Evolutionary conservation across 2,329 filamentous ascomycete genomes (phyloP).

Genomic region (Fusarium vanettenii): DNA sequence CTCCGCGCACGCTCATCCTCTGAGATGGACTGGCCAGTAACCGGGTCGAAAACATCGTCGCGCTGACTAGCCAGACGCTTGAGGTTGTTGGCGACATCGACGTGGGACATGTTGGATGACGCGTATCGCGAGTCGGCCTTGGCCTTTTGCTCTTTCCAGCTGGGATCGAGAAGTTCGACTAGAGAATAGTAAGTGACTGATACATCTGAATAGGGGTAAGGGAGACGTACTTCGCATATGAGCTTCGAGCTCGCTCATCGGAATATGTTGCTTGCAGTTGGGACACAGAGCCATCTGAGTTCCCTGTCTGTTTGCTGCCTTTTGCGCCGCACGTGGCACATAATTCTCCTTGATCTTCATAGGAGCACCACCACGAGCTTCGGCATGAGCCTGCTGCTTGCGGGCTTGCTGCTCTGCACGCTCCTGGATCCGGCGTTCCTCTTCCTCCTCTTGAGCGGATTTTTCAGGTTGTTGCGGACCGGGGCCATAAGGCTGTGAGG

Average conservation of each 20-base stretch:
- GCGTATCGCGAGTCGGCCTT: slow-evolving; percentile 87
- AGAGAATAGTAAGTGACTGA: slow-evolving; percentile 50
- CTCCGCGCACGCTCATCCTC: slow-evolving; percentile 80
- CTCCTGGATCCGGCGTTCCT: slow-evolving; percentile 72
- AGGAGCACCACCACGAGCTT: slow-evolving; percentile 75
- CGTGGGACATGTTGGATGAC: slow-evolving; percentile 86
- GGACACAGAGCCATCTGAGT: slow-evolving; percentile 82
- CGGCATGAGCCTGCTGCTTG: slow-evolving; percentile 82
- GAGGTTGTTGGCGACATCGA: slow-evolving; percentile 91
- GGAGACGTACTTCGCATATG: slow-evolving; percentile 82
- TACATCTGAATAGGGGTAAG: neutral
- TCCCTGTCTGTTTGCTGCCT: slow-evolving; percentile 73
- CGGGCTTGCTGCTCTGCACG: slow-evolving; percentile 69
- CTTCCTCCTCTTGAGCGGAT: slow-evolving; percentile 68
- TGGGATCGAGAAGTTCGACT: slow-evolving; percentile 92
- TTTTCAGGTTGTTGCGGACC: slow-evolving; percentile 46
- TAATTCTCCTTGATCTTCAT: slow-evolving; percentile 97
- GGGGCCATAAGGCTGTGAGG: slow-evolving; percentile 47
- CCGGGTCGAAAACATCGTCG: slow-evolving; percentile 85
- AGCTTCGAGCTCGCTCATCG: slow-evolving; percentile 86
- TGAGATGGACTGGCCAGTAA: slow-evolving; percentile 74
- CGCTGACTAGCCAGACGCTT: slow-evolving; percentile 94
- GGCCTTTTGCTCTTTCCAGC: slow-evolving; percentile 95
- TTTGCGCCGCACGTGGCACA: slow-evolving; percentile 83
- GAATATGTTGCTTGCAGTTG: slow-evolving; percentile 92